phyloP scores from a whole-genome alignment of 768 basidiomycete genomes.

The Russula griseocarnosa region DNA sequence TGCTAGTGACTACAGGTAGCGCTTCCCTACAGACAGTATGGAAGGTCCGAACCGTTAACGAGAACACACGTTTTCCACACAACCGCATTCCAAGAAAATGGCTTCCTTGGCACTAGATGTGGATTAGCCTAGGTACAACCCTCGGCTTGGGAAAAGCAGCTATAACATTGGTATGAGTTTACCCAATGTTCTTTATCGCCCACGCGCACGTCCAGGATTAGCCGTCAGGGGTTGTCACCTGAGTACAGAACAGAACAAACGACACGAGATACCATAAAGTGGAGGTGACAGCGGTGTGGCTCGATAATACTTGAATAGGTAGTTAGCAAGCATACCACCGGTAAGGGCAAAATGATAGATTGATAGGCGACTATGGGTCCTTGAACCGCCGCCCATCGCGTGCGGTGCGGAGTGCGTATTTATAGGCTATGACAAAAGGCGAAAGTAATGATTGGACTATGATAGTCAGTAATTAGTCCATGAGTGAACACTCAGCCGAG shows the following conservation, averaged over 20 bases:
- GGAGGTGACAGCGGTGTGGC: neutral
- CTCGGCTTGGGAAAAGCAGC: neutral
- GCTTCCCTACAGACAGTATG: neutral
- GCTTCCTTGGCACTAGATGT: no score
- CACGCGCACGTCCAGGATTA: no score
- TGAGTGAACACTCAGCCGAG: neutral
- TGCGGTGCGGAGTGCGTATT: no score
- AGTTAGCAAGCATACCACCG: neutral
- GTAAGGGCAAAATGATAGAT: no score
- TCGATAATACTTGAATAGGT: constrained; percentile 2
- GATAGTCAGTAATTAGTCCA: no score
- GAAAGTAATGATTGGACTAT: neutral
- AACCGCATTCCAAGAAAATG: no score
- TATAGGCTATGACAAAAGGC: neutral
- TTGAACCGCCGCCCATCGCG: neutral
- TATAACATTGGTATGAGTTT: neutral
- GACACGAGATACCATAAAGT: no score
- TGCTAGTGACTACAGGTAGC: neutral
- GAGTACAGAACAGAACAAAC: no score
- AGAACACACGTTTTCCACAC: no score
- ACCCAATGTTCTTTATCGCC: neutral
- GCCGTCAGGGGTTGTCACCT: no score
- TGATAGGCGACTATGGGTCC: neutral
- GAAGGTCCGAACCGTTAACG: no score
- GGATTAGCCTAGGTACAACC: no score